phyloP scores from a whole-genome alignment of 2,329 filamentous ascomycete species.

The Capronia americana region DNA sequence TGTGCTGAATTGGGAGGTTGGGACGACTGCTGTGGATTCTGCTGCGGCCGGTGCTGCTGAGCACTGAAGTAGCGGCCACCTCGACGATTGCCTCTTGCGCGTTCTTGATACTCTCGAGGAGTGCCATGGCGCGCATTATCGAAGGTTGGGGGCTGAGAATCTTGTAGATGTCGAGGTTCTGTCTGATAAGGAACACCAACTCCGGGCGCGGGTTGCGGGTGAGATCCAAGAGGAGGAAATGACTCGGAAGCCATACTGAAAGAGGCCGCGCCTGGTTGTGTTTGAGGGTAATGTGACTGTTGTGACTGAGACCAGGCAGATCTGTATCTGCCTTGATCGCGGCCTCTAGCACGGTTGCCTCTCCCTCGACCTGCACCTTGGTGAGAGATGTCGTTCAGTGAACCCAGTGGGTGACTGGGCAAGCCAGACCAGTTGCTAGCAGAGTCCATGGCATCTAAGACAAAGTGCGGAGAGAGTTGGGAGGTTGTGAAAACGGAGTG shows the following conservation, averaged over 20 bases:
- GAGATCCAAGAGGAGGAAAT: conserved; percentile 23
- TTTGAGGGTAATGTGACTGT: conserved; percentile 1
- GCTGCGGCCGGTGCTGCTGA: conserved; percentile 16
- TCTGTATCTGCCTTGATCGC: conserved; percentile 9
- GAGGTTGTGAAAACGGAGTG: background rate
- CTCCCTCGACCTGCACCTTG: conserved; percentile 12
- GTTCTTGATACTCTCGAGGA: conserved; percentile 34
- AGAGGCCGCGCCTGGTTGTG: background rate
- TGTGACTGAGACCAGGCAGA: conserved; percentile 9
- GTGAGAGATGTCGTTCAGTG: conserved; percentile 21
- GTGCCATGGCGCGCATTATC: conserved; percentile 21
- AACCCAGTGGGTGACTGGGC: conserved; percentile 17
- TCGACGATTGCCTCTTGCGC: conserved; percentile 28
- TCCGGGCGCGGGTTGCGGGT: background rate
- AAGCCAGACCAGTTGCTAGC: conserved; percentile 20
- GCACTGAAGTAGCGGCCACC: conserved; percentile 11
- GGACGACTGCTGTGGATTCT: background rate
- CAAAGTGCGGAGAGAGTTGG: background rate
- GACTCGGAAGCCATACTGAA: conserved; percentile 12
- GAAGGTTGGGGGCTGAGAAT: conserved; percentile 11
- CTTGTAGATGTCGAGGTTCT: conserved; percentile 7
- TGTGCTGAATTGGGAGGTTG: conserved; percentile 8
- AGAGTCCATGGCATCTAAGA: conserved; percentile 13
- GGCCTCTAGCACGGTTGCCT: conserved; percentile 15
- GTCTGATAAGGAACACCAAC: background rate